These are phyloP conservation scores for Monosporascus sp. DNA, from an alignment of 2,329 filamentous ascomycete genomes.

Conservation along the genomic window DNA sequence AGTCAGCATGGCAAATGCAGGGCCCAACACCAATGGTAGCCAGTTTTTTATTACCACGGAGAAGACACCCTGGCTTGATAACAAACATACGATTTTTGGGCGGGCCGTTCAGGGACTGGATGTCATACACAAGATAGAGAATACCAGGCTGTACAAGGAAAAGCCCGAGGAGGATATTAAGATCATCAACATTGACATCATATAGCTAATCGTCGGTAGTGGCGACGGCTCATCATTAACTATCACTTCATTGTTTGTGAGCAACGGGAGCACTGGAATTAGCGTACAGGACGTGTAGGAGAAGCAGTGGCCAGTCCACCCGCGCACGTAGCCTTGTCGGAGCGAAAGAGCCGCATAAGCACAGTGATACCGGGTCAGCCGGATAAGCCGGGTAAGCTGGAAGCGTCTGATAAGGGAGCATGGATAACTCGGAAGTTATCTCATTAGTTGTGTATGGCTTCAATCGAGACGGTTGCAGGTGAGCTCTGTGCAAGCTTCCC, in stretches of 20 bases:
- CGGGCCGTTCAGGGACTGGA: conserved; percentile 86
- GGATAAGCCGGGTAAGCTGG: no score
- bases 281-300: no score
- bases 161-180: conserved; percentile 97
- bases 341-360: no score
- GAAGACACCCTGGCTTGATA: conserved; percentile 92
- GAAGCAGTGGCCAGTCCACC: no score
- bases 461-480: no score
- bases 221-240: neutral
- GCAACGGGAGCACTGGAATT: neutral
- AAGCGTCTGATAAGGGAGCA: no score
- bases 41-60: conserved; percentile 99
- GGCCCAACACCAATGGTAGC: conserved; percentile 88
- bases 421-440: no score
- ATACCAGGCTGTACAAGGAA: conserved; percentile 78
- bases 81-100: conserved; percentile 95
- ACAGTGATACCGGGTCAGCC: no score
- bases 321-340: no score
- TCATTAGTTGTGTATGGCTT: no score
- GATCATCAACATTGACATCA: conserved; percentile 78
- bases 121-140: conserved; percentile 94
- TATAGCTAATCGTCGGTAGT: conserved; percentile 27
- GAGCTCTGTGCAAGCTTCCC: no score
- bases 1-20: conserved; percentile 95
- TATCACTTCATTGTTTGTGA: neutral